These are phyloP conservation scores for Mimosa bimucronata DNA, from an alignment of 306 rosid genomes.

Conservation along the genomic window DNA sequence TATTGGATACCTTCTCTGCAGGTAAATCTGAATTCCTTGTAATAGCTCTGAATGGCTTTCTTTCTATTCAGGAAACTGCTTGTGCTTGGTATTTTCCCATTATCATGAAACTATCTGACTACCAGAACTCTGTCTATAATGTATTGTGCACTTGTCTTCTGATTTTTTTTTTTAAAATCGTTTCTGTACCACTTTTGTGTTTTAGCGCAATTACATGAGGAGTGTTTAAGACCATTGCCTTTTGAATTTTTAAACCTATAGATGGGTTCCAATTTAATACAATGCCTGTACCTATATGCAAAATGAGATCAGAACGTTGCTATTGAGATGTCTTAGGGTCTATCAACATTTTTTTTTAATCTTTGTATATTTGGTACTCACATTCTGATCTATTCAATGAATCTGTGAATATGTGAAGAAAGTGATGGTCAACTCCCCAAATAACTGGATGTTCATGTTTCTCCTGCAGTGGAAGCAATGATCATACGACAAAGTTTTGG, in stretches of 20 bases:
- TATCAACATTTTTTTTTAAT: no score
- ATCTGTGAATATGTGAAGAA: constrained; percentile 21
- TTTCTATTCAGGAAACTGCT: no score
- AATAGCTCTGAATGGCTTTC: neutral
- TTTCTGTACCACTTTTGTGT: neutral
- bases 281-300: neutral
- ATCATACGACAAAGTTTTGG: constrained; percentile 98
- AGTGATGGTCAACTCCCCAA: constrained; percentile 19
- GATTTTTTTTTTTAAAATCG: neutral
- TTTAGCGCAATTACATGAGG: constrained; percentile 8
- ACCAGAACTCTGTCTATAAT: constrained; percentile 11
- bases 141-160: neutral
- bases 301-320: constrained; percentile 1
- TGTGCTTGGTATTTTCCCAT: neutral
- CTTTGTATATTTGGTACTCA: neutral
- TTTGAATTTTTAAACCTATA: neutral
- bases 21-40: constrained; percentile 52
- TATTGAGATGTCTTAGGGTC: constrained; percentile 13
- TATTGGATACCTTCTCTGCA: constrained; percentile 97
- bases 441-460: constrained; percentile 25
- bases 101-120: constrained; percentile 11
- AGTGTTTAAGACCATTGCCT: neutral
- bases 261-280: neutral
- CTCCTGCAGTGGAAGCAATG: constrained; percentile 95
- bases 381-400: constrained; percentile 19